These are phyloP conservation scores for Geotrichum histeridarum DNA, from an alignment of 1,139 yeast genomes.

Conservation along the genomic window DNA sequence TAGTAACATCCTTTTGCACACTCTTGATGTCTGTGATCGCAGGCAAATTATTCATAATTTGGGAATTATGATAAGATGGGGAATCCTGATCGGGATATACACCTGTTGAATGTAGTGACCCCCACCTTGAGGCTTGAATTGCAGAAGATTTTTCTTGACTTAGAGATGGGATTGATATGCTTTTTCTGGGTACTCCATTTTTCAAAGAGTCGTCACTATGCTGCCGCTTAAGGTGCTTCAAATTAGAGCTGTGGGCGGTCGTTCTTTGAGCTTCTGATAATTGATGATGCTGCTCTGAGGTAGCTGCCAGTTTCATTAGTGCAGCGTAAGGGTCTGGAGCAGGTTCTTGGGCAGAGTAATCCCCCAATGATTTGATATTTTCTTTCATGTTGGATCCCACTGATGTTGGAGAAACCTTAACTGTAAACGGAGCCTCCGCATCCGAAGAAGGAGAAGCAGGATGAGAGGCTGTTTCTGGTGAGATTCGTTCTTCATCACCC, in stretches of 20 bases:
- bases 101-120: not conserved
- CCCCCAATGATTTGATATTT: not conserved
- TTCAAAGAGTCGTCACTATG: not conserved
- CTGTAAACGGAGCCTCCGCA: not conserved
- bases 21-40: slow-evolving; percentile 12
- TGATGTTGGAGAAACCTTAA: not conserved
- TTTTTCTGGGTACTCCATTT: slow-evolving; percentile 7
- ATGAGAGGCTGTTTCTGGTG: not conserved
- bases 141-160: not conserved
- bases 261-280: slow-evolving; percentile 6
- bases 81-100: not conserved
- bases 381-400: not conserved
- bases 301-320: slow-evolving; percentile 15
- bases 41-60: slow-evolving; percentile 11
- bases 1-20: not conserved
- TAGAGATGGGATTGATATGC: slow-evolving; percentile 6
- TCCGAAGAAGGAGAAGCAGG: not conserved
- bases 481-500: not conserved
- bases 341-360: not conserved
- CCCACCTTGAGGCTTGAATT: not conserved
- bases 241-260: not conserved
- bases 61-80: not conserved
- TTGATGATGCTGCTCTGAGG: slow-evolving; percentile 18
- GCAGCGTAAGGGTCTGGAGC: slow-evolving; percentile 15
- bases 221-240: slow-evolving; percentile 1